These are phyloP conservation scores for Pichia scutulata DNA, from an alignment of 805 yeast genomes.

Conservation along the genomic window DNA sequence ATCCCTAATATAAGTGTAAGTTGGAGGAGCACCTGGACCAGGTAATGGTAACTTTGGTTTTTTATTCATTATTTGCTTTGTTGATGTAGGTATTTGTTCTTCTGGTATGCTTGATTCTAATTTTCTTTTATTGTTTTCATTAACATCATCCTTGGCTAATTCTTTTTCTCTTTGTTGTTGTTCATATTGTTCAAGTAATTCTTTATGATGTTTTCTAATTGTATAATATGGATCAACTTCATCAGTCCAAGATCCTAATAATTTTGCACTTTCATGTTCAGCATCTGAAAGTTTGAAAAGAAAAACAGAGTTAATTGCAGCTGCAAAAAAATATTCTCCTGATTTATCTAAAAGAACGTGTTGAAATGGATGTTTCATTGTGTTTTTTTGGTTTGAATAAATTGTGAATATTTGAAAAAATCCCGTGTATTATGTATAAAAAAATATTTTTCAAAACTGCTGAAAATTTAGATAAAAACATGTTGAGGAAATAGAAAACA, in stretches of 20 bases:
- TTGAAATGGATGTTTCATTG: constrained; percentile 68
- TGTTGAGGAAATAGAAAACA: not conserved
- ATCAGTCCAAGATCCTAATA: constrained; percentile 60
- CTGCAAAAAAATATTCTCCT: constrained; percentile 44
- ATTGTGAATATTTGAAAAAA: not conserved
- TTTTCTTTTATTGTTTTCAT: constrained; percentile 11
- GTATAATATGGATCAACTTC: constrained; percentile 40
- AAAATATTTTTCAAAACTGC: too few relatives aligned
- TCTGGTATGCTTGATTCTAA: constrained; percentile 7
- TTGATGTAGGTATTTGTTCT: constrained; percentile 14
- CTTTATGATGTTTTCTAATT: constrained; percentile 41
- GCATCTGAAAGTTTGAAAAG: constrained; percentile 34
- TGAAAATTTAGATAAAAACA: too few relatives aligned
- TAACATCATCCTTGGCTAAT: constrained; percentile 19
- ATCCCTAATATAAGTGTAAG: constrained; percentile 61
- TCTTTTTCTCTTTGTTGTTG: constrained; percentile 22
- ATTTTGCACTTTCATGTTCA: constrained; percentile 30
- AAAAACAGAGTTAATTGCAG: constrained; percentile 52
- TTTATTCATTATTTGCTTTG: constrained; percentile 28
- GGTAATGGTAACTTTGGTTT: constrained; percentile 51
- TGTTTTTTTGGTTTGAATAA: not conserved
- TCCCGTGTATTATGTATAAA: too few relatives aligned
- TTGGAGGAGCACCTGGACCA: constrained; percentile 63
- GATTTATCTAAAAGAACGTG: constrained; percentile 37
- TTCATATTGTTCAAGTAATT: constrained; percentile 29